Evolutionary conservation across 176 grass and related monocot genomes (phyloP).

Genomic region (Stipa capillata): DNA sequence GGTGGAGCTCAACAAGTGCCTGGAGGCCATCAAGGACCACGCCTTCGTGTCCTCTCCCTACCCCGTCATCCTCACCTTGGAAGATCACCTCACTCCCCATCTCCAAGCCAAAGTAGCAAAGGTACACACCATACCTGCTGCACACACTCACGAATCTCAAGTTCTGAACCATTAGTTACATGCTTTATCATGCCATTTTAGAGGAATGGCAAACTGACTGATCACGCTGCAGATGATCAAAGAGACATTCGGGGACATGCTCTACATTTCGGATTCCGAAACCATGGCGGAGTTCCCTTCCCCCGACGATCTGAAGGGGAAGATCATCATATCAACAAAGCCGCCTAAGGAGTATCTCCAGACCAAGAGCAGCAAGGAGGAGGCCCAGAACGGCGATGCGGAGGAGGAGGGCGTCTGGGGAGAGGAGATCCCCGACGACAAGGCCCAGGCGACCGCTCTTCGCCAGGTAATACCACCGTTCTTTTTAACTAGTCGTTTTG

Average conservation of each 20-base stretch:
- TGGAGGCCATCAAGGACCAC: conserved; percentile 56
- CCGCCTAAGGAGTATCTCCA: conserved; percentile 66
- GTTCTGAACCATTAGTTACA: too few relatives aligned
- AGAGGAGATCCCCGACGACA: conserved; percentile 45
- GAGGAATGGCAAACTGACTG: too few relatives aligned
- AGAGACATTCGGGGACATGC: conserved; percentile 51
- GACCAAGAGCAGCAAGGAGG: conserved; percentile 29
- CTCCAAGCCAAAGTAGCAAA: conserved; percentile 69
- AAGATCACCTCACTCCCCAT: conserved; percentile 67
- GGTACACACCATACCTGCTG: too few relatives aligned
- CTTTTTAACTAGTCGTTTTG: neutral
- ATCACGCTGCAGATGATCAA: conserved; percentile 46
- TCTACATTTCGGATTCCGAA: conserved; percentile 34
- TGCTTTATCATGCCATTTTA: too few relatives aligned
- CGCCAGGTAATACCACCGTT: conserved; percentile 6
- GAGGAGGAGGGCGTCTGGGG: conserved; percentile 48
- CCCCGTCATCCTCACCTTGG: conserved; percentile 87
- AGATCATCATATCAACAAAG: conserved; percentile 76
- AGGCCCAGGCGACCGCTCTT: neutral
- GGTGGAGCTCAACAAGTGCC: conserved; percentile 56
- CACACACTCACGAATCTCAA: too few relatives aligned
- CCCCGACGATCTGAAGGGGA: conserved; percentile 53
- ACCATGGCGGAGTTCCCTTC: conserved; percentile 48
- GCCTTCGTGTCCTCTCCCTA: conserved; percentile 59
- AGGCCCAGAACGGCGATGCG: neutral